A percentile compares a stretch with the other conserved stretches of the same genome.
Conservation (phyloP, 345 rosid genomes). For the Salix dunnii region DNA sequence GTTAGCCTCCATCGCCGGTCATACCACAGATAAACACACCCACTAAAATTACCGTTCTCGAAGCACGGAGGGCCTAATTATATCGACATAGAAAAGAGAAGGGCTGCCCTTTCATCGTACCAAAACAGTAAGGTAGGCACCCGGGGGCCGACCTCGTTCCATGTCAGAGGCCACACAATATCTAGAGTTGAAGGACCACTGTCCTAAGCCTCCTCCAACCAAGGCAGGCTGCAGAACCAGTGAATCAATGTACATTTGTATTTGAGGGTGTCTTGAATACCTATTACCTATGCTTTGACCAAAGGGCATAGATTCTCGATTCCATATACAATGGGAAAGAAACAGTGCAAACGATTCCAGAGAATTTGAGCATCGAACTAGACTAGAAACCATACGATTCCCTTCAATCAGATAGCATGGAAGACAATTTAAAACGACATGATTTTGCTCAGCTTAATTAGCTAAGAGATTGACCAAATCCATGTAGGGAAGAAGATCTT, state of each 20-base stretch:
- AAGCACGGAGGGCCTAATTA: not conserved
- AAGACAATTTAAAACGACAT: not conserved
- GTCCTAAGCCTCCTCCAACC: not conserved
- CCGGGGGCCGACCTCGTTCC: not conserved
- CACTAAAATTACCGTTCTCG: conserved; percentile 10
- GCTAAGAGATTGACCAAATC: conserved; percentile 14
- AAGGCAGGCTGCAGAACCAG: not conserved
- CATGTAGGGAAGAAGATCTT: not conserved
- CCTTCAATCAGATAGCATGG: not conserved
- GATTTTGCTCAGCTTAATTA: not conserved
- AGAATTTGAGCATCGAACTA: not conserved
- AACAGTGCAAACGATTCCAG: not conserved
- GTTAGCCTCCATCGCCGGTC: too few species aligned
- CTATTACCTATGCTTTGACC: not conserved
- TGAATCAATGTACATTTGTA: not conserved
- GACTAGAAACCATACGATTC: not conserved
- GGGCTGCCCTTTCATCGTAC: not conserved
- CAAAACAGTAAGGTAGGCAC: not conserved
- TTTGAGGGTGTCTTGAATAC: not conserved
- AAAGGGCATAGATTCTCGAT: not conserved
- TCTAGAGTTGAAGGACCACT: not conserved
- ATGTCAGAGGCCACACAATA: not conserved
- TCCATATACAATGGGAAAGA: too few species aligned
- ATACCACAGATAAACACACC: too few species aligned
- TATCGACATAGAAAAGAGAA: conserved; percentile 12